Base-by-base conservation (phyloP, 345 rosid species). In the Nasturtium officinale region DNA sequence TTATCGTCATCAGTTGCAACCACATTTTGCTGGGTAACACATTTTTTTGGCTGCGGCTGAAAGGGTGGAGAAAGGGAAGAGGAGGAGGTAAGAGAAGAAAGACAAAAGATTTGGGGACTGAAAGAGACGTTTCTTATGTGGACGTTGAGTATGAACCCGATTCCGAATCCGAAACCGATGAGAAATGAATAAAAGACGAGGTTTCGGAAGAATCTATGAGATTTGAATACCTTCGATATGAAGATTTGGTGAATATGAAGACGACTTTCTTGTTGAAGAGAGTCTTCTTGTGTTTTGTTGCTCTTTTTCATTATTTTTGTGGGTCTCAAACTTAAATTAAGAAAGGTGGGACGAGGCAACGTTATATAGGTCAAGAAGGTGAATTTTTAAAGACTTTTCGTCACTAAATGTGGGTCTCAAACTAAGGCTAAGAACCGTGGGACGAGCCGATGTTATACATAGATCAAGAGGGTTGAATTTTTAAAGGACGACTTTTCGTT, bases 91-190 rank as follows among this genome's bases (percentile, higher is more conserved):
- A 43, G 40, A 28, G 73, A 20, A 35, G 69, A 52, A 30, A 80
- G 76, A 61, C 71, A 83, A 50, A 62, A 59, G 77, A 82, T 71
- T 47, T 78, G 85, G 3, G 83, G 75, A 55, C 13, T 62, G 65
- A 83, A 74, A 69, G 82, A 80, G 18, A 81, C 43, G 72, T 69
- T 65, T 46, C 77, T 82, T 57, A 80, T 74, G 50, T 65, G 79
- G 50, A 50, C 68, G 57, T 74, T 74, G 38, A 84, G 71, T 12
- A 79, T 59, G 69, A 85, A 29, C 10, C 88, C 84, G 1, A 87
- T 50, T 66, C 79, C 82, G 42, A 85, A 61, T 17, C 89, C 91
- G 20, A 73, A 81, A 40, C 78, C 71, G 18, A 89, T 80, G 48
- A 85, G 63, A 43, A 89, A 61, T 61, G 75, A 75, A 58, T 69